Evolutionary conservation across 2,329 filamentous ascomycete genomes (phyloP), one percentile per base, ranked within the genome.

Genomic region (Xylaria sp.): DNA sequence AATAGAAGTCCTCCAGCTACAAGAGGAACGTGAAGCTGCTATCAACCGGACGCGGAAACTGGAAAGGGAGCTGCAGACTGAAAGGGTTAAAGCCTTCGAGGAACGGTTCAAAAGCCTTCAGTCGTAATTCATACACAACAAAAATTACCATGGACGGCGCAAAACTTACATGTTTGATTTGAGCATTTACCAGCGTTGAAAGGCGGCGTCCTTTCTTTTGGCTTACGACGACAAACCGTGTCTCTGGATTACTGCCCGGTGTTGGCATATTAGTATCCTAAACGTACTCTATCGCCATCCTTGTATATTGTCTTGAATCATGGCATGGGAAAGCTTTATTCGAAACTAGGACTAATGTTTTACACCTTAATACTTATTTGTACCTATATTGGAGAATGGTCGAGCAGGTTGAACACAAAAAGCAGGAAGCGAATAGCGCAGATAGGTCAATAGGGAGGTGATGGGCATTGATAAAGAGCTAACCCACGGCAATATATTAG

Each of bases 1-100:
- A 81, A 92, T 94, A 73, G 91, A 94, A 80, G 92, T 96, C 63
- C 88, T 92, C 75, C 87, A 92, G 76, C 83, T 96, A 65, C 92
- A 94, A 79, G 87, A 88, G 72, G 87, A 91, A 79, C 85, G 88
- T 73, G 92, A 96, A 73, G 89, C 91, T 70, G 92, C 92, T 22
- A 86, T 92, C 73, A 86, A 87, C 68, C 86, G 90, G 78, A 93
- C 92, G 67, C 85, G 89, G 69, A 86, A 84, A 77, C 84, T 96
- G 60, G 90, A 94, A 79, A 84, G 83, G 58, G 84, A 87, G 73
- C 87, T 95, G 70, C 83, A 89, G 71, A 83, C 85, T 63, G 90
- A 93, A 81, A 86, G 85, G 75, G 83, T 90, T 70, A 85, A 85
- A 75, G 82, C 80, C 53, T 83, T 83, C 69, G 78, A 83, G 70